Percentiles rank a stretch among this genome's conserved stretches.
phyloP scores from a whole-genome alignment of 2,329 filamentous ascomycete genomes.

The Fusarium nematophilum region DNA sequence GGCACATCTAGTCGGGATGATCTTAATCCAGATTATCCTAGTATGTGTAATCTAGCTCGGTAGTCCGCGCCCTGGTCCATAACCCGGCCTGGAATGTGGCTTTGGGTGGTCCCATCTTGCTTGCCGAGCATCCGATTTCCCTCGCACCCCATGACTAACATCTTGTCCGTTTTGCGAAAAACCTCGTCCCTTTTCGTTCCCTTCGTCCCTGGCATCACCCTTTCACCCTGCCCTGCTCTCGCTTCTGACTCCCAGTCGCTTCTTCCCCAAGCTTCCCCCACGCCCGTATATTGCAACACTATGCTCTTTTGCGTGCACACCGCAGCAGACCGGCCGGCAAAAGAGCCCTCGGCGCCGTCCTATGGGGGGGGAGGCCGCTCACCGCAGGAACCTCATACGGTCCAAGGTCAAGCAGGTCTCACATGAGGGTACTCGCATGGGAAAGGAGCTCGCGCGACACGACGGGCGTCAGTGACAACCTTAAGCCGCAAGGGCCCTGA shows the following conservation, averaged over 20 bases:
- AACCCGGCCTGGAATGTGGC: conserved; percentile 12
- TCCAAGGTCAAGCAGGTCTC: conserved; percentile 2
- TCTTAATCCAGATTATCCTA: conserved; percentile 30
- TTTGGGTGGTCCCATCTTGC: conserved; percentile 22
- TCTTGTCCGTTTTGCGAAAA: neutral
- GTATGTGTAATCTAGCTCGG: conserved; percentile 26
- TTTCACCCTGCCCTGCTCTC: neutral
- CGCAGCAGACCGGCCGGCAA: neutral
- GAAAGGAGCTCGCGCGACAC: neutral
- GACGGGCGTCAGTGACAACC: neutral
- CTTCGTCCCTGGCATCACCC: neutral
- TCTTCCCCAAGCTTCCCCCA: conserved; percentile 4
- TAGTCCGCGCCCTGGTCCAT: conserved; percentile 16
- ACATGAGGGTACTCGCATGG: neutral
- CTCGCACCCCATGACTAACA: conserved; percentile 26
- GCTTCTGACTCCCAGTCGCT: neutral
- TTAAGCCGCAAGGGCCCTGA: conserved; percentile 55
- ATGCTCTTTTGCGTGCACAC: neutral
- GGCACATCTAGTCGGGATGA: conserved; percentile 23
- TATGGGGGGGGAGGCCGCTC: too few species aligned
- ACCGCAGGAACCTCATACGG: conserved; percentile 1
- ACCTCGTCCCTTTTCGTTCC: conserved; percentile 1
- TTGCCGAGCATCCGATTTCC: conserved; percentile 30
- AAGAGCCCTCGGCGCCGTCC: neutral
- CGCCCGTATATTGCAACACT: neutral